Conservation (phyloP, 345 rosid species). For the Abelmoschus esculentus region DNA sequence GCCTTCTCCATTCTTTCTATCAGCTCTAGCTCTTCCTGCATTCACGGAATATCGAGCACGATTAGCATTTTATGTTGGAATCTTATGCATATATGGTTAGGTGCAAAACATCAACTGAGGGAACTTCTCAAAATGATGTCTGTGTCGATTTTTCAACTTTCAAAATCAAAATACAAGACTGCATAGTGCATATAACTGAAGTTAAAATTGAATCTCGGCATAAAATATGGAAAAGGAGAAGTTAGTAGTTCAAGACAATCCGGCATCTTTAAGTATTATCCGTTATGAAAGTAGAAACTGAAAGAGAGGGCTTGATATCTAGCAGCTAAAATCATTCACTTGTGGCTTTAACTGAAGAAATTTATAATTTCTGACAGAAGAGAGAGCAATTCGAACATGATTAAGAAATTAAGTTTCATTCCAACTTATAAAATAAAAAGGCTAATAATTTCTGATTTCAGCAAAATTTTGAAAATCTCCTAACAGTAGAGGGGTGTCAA, state of each 20-base stretch:
- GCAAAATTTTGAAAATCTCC: not conserved
- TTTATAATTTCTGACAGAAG: not conserved
- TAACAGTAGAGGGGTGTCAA: not conserved
- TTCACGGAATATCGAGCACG: not conserved
- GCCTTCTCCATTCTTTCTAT: constrained; percentile 66
- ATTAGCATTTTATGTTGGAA: not conserved
- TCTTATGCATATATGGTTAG: not conserved
- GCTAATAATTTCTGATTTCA: not conserved
- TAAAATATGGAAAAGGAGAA: not conserved
- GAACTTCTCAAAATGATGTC: not conserved
- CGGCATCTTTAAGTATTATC: not conserved
- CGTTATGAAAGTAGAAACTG: not conserved
- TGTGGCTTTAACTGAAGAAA: not conserved
- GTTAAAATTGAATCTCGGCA: not conserved
- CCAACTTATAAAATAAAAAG: not conserved
- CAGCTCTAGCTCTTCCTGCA: constrained; percentile 73
- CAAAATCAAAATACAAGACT: not conserved
- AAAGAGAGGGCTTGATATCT: not conserved
- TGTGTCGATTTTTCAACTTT: not conserved
- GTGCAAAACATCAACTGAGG: not conserved
- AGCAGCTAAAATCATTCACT: not conserved
- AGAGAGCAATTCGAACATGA: not conserved
- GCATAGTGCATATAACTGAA: not conserved
- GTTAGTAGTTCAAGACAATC: not conserved
- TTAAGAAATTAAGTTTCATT: not conserved